Conservation (phyloP, 2,329 filamentous ascomycete genomes). For the Fusarium transvaalense region DNA sequence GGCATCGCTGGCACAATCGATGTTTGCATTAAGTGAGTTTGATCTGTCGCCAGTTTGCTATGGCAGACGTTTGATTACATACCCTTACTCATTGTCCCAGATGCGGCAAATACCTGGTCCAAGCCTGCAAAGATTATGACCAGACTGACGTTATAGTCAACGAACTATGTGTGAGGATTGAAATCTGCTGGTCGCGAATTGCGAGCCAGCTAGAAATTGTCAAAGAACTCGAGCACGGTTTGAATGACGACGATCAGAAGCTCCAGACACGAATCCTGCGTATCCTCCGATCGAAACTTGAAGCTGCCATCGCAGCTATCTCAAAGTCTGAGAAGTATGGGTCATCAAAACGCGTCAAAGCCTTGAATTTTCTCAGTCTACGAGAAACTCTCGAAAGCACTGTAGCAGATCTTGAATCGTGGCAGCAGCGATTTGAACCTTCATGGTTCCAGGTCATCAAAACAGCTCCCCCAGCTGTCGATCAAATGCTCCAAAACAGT, state of each 20-base stretch:
- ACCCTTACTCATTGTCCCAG: background rate
- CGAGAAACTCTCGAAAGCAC: slow-evolving; percentile 2
- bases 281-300: background rate
- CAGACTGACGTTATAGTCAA: background rate
- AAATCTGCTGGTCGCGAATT: slow-evolving; percentile 11
- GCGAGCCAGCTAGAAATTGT: background rate
- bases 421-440: slow-evolving; percentile 12
- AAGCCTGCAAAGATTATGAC: background rate
- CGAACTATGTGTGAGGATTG: background rate
- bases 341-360: background rate
- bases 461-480: background rate
- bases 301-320: background rate
- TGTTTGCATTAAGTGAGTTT: slow-evolving; percentile 1
- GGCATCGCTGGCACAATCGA: slow-evolving; percentile 1
- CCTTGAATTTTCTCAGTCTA: background rate
- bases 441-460: slow-evolving; percentile 1
- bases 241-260: background rate
- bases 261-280: background rate
- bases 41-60: too few relatives aligned
- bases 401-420: background rate
- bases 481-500: background rate
- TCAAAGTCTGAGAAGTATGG: background rate
- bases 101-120: background rate
- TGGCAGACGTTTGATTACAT: background rate
- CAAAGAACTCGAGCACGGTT: background rate